These are phyloP conservation scores for Aspergillus avenaceus DNA, from an alignment of 495 filamentous ascomycete species.

Conservation along the genomic window DNA sequence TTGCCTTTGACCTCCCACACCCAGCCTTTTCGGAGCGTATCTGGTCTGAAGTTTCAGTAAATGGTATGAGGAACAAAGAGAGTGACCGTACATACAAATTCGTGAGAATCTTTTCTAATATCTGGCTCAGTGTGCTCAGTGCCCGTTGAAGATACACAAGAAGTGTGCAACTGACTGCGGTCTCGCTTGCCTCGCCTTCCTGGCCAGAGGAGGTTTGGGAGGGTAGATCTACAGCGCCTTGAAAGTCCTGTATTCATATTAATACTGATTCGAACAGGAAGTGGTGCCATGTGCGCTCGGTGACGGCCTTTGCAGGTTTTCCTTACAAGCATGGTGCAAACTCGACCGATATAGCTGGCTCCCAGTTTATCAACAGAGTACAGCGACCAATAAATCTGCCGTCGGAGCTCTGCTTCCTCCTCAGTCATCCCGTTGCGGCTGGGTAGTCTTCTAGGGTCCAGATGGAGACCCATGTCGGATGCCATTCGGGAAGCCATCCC, in stretches of 20 bases:
- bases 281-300: too few species aligned
- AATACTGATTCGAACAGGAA: too few species aligned
- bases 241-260: not conserved
- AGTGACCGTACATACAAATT: not conserved
- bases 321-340: constrained; percentile 29
- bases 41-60: too few species aligned
- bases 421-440: constrained; percentile 16
- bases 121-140: not conserved
- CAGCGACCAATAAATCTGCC: constrained; percentile 28
- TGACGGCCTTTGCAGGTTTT: too few species aligned
- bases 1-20: constrained; percentile 12
- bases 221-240: not conserved
- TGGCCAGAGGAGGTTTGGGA: too few species aligned
- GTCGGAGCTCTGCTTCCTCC: constrained; percentile 24
- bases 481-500: constrained; percentile 26
- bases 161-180: not conserved
- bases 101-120: not conserved
- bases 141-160: not conserved
- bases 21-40: constrained; percentile 24
- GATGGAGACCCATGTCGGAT: constrained; percentile 27
- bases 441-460: constrained; percentile 22
- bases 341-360: constrained; percentile 27
- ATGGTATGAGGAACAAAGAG: too few species aligned
- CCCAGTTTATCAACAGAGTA: constrained; percentile 29
- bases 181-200: too few species aligned